Evolutionary conservation across 805 yeast species (phyloP).

Genomic region (Candida sakaeoensis): DNA sequence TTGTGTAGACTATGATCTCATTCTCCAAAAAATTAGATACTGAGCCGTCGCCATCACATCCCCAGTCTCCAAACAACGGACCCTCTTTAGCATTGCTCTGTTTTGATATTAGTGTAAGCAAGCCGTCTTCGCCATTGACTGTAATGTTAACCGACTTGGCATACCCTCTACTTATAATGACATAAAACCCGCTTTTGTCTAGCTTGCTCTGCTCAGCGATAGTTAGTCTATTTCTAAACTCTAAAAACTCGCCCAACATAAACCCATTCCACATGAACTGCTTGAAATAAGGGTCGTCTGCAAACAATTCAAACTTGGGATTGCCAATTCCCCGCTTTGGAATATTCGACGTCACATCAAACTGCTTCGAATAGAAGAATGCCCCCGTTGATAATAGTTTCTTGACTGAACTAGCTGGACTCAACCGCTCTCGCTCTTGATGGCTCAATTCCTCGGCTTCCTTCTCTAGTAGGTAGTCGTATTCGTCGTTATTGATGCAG

Average conservation of each 20-base stretch:
- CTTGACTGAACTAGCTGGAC: slow-evolving; percentile 45
- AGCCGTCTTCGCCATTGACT: slow-evolving; percentile 30
- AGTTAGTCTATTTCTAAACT: slow-evolving; percentile 43
- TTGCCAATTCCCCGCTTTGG: slow-evolving; percentile 40
- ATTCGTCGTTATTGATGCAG: slow-evolving; percentile 56
- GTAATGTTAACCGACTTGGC: slow-evolving; percentile 42
- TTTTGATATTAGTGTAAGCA: slow-evolving; percentile 49
- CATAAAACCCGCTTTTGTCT: slow-evolving; percentile 45
- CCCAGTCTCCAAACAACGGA: slow-evolving; percentile 52
- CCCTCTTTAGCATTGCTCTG: slow-evolving; percentile 49
- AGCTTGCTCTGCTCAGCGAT: slow-evolving; percentile 36
- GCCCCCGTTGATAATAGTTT: slow-evolving; percentile 44
- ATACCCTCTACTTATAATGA: slow-evolving; percentile 49
- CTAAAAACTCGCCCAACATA: slow-evolving; percentile 43
- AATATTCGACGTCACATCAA: slow-evolving; percentile 42
- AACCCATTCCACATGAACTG: slow-evolving; percentile 51
- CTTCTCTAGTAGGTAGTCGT: slow-evolving; percentile 31
- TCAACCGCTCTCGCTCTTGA: slow-evolving; percentile 19
- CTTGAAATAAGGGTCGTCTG: slow-evolving; percentile 40
- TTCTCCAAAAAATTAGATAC: slow-evolving; percentile 52
- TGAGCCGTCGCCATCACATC: slow-evolving; percentile 54
- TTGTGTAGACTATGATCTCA: slow-evolving; percentile 45
- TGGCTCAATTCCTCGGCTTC: slow-evolving; percentile 22
- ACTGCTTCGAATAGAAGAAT: slow-evolving; percentile 46
- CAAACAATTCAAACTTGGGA: slow-evolving; percentile 20